Conservation (phyloP, 129 eudicot genomes). For the Helianthus tuberosus region DNA sequence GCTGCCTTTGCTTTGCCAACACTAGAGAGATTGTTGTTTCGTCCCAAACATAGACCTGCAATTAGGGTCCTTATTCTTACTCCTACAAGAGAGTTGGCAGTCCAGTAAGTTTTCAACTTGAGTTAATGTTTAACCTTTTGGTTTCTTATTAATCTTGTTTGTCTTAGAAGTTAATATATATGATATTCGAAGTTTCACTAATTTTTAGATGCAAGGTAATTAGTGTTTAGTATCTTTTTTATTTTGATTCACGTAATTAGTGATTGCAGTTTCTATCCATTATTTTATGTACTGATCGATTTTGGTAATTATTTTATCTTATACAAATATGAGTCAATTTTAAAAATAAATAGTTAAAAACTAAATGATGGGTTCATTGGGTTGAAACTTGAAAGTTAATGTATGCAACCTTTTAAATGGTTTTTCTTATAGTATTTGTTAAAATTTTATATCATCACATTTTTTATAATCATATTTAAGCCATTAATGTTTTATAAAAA, state of each 20-base stretch:
- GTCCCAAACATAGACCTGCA: slow-evolving; percentile 92
- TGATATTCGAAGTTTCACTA: slow-evolving; percentile 1
- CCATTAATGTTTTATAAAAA: not conserved
- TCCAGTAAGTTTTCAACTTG: slow-evolving; percentile 65
- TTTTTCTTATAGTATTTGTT: not conserved
- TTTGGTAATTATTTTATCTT: no score
- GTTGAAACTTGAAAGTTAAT: not conserved
- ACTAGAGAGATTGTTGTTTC: slow-evolving; percentile 79
- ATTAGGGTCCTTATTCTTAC: slow-evolving; percentile 94
- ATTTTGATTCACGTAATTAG: no score
- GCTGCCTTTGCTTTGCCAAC: slow-evolving; percentile 97
- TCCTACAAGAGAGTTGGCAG: slow-evolving; percentile 98
- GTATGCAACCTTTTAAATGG: not conserved
- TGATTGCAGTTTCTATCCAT: no score
- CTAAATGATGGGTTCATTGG: no score
- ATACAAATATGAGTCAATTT: no score
- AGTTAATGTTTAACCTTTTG: no score
- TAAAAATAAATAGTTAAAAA: no score
- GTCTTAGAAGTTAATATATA: not conserved
- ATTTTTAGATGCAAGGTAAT: not conserved
- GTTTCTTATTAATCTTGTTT: not conserved
- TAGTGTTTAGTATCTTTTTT: no score
- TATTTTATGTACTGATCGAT: no score
- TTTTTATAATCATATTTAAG: not conserved
- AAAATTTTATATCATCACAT: not conserved